Base-by-base conservation (phyloP, 805 yeast genomes). In the Candida yuanshanica region DNA sequence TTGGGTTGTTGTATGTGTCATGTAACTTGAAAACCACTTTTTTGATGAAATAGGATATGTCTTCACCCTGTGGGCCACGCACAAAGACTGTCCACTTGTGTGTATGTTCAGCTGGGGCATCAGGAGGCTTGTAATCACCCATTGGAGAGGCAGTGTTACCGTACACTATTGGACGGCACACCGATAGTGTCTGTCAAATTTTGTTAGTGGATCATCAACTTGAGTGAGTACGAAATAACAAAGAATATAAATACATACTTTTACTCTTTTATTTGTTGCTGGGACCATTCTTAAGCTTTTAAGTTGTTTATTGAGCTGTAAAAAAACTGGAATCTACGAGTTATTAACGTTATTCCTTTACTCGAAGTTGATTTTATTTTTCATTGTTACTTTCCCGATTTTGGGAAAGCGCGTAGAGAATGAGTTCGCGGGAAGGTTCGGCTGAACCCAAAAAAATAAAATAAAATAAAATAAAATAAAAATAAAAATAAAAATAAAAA, bases 11-110 rank as follows among this genome's bases (percentile, higher is more conserved):
- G 54, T 91, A 93, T 1, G 99, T 93, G 49, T 93, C 99, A 62
- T 93, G 99, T 18, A 93, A 69, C 59, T 93, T 93, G 70, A 91
- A 93, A 0, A 90, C 91, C 1, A 93, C 98, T 60, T 86, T 83
- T 56, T 88, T 89, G 53, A 91, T 80, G 53, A 83, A 77, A 33
- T 84, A 83, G 7, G 91, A 76, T 23, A 89, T 62, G 55, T 93
- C 97, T 48, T 82, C 80, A 36, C 86, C 83, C 38, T 69, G 65
- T 0, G 96, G 95, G 46, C 89, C 89, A 52, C 78, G 69, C 1
- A 93, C 81, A 56, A 89, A 93, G 7, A 93, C 86, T 4, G 96
- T 90, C 99, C 99, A 93, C 39, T 78, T 72, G 62, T 93, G 99
- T 2, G 98, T 88, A 56, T 93, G 99, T 52, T 91, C 97, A 1